Evolutionary conservation across 257 asterid species (phyloP), one percentile per base, ranked within the genome.

Genomic region (Rauvolfia tetraphylla): DNA sequence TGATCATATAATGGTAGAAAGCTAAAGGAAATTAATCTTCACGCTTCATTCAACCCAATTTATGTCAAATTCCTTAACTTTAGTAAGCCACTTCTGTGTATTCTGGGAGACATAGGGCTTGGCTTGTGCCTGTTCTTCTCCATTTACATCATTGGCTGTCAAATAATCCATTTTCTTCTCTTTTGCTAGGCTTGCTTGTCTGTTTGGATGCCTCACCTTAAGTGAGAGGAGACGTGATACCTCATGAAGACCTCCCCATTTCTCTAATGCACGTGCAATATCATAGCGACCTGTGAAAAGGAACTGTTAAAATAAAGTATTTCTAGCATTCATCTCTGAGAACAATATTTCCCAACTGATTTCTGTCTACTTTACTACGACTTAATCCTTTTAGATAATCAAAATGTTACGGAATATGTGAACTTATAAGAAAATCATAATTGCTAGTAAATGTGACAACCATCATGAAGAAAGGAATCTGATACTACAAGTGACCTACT

Each of bases 181-280:
- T 77, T 84, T 89, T 34, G 87, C 79, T 41, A 81, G 86, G 68
- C 80, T 81, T 70, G 83, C 65, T 81, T 85, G 93, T 75, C 98
- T 83, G 84, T 84, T 89, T 0, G 96, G 96, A 78, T 90, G 92
- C 82, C 97, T 87, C 74, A 90, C 97, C 83, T 89, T 90, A 38
- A 94, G 93, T 1, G 97, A 86, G 31, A 94, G 84, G 41, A 94
- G 97, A 10, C 97, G 91, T 1, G 98, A 90, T 49, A 94, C 98
- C 85, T 94, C 97, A 63, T 92, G 98, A 68, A 92, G 83, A 74
- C 98, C 98, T 76, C 97, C 98, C 98, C 98, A 94, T 89, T 92
- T 94, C 88, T 94, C 97, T 84, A 93, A 80, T 36, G 97, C 98
- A 8, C 97, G 92, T 0, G 97, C 97, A 77, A 93, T 92, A 86